Base-by-base conservation (phyloP, 345 rosid genomes). In the Eucalyptus polyanthemos region DNA sequence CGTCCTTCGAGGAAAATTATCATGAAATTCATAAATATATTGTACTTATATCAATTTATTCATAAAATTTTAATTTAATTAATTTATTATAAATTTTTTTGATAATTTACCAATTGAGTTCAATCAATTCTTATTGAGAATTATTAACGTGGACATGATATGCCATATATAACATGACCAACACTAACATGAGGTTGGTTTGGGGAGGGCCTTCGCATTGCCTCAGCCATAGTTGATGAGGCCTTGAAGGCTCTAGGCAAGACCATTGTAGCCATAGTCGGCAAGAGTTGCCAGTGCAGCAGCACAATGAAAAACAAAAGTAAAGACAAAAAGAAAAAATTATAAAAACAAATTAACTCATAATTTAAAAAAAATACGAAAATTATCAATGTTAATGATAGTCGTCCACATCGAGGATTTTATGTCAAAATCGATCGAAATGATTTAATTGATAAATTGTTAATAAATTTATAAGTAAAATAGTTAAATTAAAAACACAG, bases 201-300 rank as follows among this genome's bases (percentile, higher is more conserved):
- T 21, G 5, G 58, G 11, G 2, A 53, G 10, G 10, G 58, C 58
- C 58, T 53, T 56, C 6, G 1, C 12, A 56, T 4, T 22, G 62
- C 6, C 29, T 56, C 3, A 5, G 0, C 13, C 62, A 24, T 24
- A 56, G 27, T 0, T 0, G 3, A 56, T 10, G 62, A 24, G 29
- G 62, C 12, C 13, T 56, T 10, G 29, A 56, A 56, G 62, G 29
- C 62, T 24, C 6, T 56, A 56, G 62, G 14, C 6, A 24, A 56
- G 27, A 24, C 2, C 29, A 56, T 56, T 5, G 29, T 0, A 10
- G 3, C 29, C 6, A 21, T 19, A 10, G 0, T 4, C 3, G 0
- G 1, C 6, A 2, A 19, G 56, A 53, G 10, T 53, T 19, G 56
- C 4, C 0, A 0, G 11, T 10, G 12, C 62, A 9, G 3, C 6